Evolutionary conservation across 352 stramenopile genomes (phyloP), one percentile per base, ranked within the genome.

Genomic region (Phytopythium kandeliae): DNA sequence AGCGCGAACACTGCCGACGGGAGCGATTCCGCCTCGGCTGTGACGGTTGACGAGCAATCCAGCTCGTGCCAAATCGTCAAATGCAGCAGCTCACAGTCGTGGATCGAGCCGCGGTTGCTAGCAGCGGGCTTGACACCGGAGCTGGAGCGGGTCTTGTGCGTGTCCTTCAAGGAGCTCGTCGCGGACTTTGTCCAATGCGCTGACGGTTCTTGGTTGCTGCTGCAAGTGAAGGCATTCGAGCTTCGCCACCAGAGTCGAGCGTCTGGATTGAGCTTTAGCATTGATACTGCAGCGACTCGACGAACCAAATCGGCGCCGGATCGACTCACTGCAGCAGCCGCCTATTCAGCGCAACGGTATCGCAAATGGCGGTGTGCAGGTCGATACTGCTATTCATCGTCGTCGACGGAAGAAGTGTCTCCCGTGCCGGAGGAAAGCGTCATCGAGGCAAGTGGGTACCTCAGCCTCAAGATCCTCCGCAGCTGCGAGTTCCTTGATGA

Each of bases 201-300:
- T 2, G 48, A 64, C 42, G 77, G 81, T 4, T 34, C 42, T 24
- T 89, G 78, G 78, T 85, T 77, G 76, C 38, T 87, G 10, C 52
- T 89, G 9, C 78, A 92, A 49, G 62, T 92, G 9, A 87, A 92
- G 47, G 71, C 76, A 2, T 87, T 92, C 34, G 65, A 75, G 13
- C 35, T 64, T 13, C 50, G 53, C 41, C 57, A 58, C 43, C 58
- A 58, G 26, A 42, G 24, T 19, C 51, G 48, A 5, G 45, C 52
- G 36, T 26, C 52, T 6, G 30, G 44, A n/a, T 24, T 45, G 17
- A 48, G 40, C 9, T 51, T 42, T 46, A 44, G 10, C 1, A 25
- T 4, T 17, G 25, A 31, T 4, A 41, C 35, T 40, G 22, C 48
- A 30, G 15, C 57, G 0, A 63, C 45, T 9, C 67, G 34, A 35